Percentiles rank a stretch among this genome's conserved stretches.
These are phyloP conservation scores for Diaporthe destruens DNA, from an alignment of 2,329 filamentous ascomycete species.

Conservation along the genomic window DNA sequence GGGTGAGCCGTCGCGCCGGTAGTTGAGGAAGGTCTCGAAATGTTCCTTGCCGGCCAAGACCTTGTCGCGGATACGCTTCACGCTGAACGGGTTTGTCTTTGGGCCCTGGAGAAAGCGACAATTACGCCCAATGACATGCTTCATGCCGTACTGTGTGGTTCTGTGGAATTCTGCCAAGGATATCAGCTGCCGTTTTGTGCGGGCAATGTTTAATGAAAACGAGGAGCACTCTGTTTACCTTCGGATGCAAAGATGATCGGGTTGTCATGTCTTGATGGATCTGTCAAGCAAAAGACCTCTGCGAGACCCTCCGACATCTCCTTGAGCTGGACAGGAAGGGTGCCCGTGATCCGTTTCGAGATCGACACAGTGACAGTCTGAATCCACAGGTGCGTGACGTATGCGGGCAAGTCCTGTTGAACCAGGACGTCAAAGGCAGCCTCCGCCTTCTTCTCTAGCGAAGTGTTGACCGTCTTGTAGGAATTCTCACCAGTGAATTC, in stretches of 20 bases:
- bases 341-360: conserved; percentile 75
- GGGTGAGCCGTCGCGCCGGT: conserved; percentile 78
- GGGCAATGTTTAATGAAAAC: not conserved
- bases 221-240: conserved; percentile 58
- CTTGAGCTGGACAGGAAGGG: conserved; percentile 71
- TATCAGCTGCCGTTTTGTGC: conserved; percentile 9
- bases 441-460: conserved; percentile 72
- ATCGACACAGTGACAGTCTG: conserved; percentile 78
- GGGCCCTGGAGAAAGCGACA: conserved; percentile 85
- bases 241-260: conserved; percentile 83
- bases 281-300: conserved; percentile 82
- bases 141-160: conserved; percentile 46
- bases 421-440: conserved; percentile 74
- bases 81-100: conserved; percentile 73
- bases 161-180: conserved; percentile 64
- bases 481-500: conserved; percentile 66
- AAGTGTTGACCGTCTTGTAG: conserved; percentile 66
- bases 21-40: conserved; percentile 82
- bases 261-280: conserved; percentile 79
- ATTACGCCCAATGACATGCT: conserved; percentile 80
- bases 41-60: conserved; percentile 74
- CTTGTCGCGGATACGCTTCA: conserved; percentile 72
- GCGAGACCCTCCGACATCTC: conserved; percentile 80
- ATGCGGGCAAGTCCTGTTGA: conserved; percentile 77
- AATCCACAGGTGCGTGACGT: conserved; percentile 76